Evolutionary conservation across 2,329 filamentous ascomycete genomes (phyloP), one percentile per base, ranked within the genome.

Genomic region (Coniochaeta sp.): DNA sequence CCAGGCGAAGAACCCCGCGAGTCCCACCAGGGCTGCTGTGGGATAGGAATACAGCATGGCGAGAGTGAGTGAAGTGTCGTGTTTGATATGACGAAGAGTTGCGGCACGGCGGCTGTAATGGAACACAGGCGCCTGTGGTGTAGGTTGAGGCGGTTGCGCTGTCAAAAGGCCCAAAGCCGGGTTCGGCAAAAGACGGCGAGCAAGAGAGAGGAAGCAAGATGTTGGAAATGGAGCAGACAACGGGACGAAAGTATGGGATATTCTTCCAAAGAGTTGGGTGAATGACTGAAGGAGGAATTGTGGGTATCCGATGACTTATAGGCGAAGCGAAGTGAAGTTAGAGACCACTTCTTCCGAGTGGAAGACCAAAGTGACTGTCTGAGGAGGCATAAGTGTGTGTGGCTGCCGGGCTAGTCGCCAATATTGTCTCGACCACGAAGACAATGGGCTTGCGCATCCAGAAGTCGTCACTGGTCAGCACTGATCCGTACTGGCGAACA

Each of bases 1-100:
- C 18, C 28, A 52, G 3, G 46, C 6, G 4, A 47, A 8, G 12
- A 51, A n/a, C 4, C 50, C 22, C 7, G 22, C 51, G 4, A 53
- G n/a, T 10, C 52, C 55, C 6, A 53, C 14, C 45, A 48, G 45
- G 7, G 20, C n/a, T 30, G 45, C 28, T 31, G 45, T 18, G 24
- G 16, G 3, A 18, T 30, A 31, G 5, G 28, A 31, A n/a, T 28
- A 31, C 45, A 30, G 18, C 45, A 48, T 48, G 26, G 28, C 45
- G n/a, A 30, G 12, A 42, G 38, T n/a, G n/a, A n/a, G n/a, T n/a
- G n/a, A n/a, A n/a, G n/a, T n/a, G 38, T 42, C 18, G 14, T 42
- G 38, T 42, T 7, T 22, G 38, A 42, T 42, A 42, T 42, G 38
- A 42, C 38, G 38, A 24, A 42, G 18, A 26, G 38, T 14, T 24